Evolutionary conservation across 371 early-diverging fungal genomes (phyloP).

Genomic region (Syncephalis plumigaleata): DNA sequence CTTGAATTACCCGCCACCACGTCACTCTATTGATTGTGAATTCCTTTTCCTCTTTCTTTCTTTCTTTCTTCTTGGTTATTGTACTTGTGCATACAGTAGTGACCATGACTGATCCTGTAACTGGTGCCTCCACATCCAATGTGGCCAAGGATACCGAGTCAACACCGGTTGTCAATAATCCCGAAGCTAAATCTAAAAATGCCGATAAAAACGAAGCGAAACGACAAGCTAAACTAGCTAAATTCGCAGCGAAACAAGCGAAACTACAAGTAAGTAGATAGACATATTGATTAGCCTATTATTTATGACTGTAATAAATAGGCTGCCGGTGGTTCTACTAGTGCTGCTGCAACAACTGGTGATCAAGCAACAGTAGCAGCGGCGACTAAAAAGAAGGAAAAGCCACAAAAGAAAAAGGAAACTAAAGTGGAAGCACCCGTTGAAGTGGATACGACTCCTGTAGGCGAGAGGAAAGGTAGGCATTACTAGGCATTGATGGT

Average conservation of each 20-base stretch:
- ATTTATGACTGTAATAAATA: background rate
- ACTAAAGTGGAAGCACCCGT: constrained; percentile 27
- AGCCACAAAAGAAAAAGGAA: constrained; percentile 36
- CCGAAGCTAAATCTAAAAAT: constrained; percentile 23
- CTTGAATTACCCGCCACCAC: no score
- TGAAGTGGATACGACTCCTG: constrained; percentile 66
- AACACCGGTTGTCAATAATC: no score
- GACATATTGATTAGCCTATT: no score
- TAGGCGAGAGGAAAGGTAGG: constrained; percentile 80
- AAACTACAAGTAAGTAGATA: constrained; percentile 18
- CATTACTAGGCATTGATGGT: background rate
- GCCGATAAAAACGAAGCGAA: constrained; percentile 83
- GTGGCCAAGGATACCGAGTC: no score
- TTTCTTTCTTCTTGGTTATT: no score
- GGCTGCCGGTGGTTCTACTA: no score
- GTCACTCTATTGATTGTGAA: no score
- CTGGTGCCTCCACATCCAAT: no score
- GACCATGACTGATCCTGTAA: no score
- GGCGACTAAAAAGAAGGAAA: constrained; percentile 1
- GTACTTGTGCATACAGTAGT: no score
- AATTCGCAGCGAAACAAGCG: constrained; percentile 84
- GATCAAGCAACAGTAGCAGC: background rate
- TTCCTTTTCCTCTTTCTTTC: no score
- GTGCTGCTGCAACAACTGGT: background rate
- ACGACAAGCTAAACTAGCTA: constrained; percentile 79